Conservation (phyloP, 2,329 filamentous ascomycete species). For the Botrytis fragariae region DNA sequence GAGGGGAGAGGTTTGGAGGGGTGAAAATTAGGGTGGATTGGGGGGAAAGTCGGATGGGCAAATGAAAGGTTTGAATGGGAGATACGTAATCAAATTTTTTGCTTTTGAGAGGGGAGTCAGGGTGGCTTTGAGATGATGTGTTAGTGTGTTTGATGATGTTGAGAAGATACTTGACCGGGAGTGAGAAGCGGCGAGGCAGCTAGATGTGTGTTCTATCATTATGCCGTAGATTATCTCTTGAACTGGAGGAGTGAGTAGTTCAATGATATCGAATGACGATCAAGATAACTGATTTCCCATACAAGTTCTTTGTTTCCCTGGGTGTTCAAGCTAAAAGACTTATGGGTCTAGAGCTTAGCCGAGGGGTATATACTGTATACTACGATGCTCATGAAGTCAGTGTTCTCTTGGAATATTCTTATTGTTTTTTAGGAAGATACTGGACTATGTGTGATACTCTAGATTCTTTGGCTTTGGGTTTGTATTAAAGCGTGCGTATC, state of each 20-base stretch:
- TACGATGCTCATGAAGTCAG: not conserved
- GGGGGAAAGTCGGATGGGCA: not conserved
- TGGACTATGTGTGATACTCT: not conserved
- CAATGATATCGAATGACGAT: not conserved
- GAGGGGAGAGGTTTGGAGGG: too few relatives aligned
- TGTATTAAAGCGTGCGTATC: fast-evolving
- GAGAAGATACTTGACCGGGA: too few relatives aligned
- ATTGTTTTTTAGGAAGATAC: not conserved
- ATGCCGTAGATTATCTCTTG: not conserved
- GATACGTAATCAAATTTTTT: too few relatives aligned
- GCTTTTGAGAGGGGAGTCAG: too few relatives aligned
- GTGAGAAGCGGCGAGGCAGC: too few relatives aligned
- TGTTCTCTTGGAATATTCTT: not conserved
- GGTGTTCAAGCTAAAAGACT: too few relatives aligned
- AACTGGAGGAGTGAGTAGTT: fast-evolving
- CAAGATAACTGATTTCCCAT: not conserved
- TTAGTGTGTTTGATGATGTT: too few relatives aligned
- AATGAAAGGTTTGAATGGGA: not conserved
- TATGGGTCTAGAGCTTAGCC: not conserved
- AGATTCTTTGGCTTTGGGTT: not conserved
- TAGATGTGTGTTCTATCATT: not conserved
- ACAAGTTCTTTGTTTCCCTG: not conserved
- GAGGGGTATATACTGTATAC: not conserved
- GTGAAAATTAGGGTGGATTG: not conserved
- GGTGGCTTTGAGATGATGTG: too few relatives aligned